These are phyloP conservation scores for Skeletonema costatum DNA, from an alignment of 108 stramenopile genomes.

Conservation along the genomic window DNA sequence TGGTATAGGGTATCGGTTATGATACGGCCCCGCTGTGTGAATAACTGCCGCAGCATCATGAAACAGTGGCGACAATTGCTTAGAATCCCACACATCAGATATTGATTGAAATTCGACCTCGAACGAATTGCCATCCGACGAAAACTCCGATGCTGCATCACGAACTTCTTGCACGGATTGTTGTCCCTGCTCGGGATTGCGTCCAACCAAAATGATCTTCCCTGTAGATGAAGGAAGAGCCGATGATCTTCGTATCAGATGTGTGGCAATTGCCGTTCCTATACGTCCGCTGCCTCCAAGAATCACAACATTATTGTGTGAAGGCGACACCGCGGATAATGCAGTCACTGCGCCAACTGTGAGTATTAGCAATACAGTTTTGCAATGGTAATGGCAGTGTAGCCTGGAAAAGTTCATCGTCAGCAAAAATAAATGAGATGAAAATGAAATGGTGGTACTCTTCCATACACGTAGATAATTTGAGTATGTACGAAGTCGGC, in stretches of 20 bases:
- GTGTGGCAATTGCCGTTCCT: not conserved
- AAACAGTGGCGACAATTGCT: constrained; percentile 3
- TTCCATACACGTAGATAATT: too few species aligned
- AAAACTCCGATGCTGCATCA: not conserved
- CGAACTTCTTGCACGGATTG: constrained; percentile 35
- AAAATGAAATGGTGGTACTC: not conserved
- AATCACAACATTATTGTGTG: not conserved
- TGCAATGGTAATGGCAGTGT: not conserved
- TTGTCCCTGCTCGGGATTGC: constrained; percentile 10
- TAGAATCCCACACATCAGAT: constrained; percentile 21
- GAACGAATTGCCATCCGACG: not conserved
- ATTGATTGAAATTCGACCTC: constrained; percentile 12
- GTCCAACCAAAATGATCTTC: constrained; percentile 46
- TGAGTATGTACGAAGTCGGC: too few species aligned
- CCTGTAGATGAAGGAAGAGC: not conserved
- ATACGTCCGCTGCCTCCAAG: not conserved
- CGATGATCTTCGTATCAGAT: not conserved
- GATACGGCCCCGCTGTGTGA: constrained; percentile 66
- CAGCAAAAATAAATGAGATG: not conserved
- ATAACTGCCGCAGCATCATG: constrained; percentile 43
- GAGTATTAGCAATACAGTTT: not conserved
- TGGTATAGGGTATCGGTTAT: constrained; percentile 30
- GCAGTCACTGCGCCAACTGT: not conserved
- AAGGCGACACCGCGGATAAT: not conserved
- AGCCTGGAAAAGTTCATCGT: too few species aligned